Percentiles rank a stretch among this genome's conserved stretches.
Evolutionary conservation across 805 yeast species (phyloP).

Genomic region (Soucietia sequanensis): DNA sequence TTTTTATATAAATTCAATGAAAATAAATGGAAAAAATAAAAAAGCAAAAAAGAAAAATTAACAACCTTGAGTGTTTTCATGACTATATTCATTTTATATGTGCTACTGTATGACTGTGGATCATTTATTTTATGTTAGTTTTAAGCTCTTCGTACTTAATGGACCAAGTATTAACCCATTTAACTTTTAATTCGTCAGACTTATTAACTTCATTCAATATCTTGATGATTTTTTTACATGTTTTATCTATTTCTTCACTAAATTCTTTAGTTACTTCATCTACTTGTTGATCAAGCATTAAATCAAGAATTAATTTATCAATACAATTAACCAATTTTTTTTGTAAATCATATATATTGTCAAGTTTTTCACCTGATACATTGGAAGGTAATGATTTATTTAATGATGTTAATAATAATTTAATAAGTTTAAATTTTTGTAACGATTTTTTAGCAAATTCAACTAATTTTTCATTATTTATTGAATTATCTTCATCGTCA

Average conservation of each 20-base stretch:
- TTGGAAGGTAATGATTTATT: conserved; percentile 54
- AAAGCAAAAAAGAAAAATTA: too few species aligned
- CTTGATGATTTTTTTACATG: conserved; percentile 28
- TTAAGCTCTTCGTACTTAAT: conserved; percentile 36
- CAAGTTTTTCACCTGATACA: conserved; percentile 44
- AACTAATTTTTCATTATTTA: conserved; percentile 26
- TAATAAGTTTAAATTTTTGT: conserved; percentile 53
- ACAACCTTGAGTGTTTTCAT: too few species aligned
- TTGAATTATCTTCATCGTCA: conserved; percentile 17
- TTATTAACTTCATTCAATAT: conserved; percentile 48
- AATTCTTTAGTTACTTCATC: conserved; percentile 31
- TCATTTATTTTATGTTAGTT: too few species aligned
- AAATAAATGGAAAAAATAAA: too few species aligned
- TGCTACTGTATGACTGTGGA: not conserved
- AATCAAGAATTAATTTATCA: conserved; percentile 59
- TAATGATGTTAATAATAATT: conserved; percentile 56
- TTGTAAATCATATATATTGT: conserved; percentile 45
- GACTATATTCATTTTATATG: not conserved
- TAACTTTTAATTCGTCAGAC: conserved; percentile 49
- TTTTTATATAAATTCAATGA: not conserved
- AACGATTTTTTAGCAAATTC: conserved; percentile 49
- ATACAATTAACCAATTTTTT: conserved; percentile 41
- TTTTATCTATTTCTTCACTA: conserved; percentile 22
- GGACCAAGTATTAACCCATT: conserved; percentile 58
- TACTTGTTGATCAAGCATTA: conserved; percentile 48